Evolutionary conservation across 2,329 filamentous ascomycete genomes (phyloP).

Genomic region (Apiospora pterosperma): DNA sequence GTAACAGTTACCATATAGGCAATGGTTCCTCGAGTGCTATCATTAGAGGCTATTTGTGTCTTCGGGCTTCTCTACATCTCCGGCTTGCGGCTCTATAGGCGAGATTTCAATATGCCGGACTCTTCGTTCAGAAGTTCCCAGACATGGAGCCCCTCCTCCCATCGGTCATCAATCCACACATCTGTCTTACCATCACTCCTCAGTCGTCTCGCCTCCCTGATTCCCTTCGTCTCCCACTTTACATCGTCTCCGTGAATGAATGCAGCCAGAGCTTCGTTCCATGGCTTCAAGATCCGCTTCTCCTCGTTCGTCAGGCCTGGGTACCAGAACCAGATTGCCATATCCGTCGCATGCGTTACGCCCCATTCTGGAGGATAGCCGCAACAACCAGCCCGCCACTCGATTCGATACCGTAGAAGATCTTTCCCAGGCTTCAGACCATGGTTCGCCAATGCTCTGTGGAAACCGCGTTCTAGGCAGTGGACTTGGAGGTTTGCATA

Average conservation of each 20-base stretch:
- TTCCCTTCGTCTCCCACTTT: conserved; percentile 4
- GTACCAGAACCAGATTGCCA: conserved; percentile 12
- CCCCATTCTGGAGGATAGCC: conserved; percentile 8
- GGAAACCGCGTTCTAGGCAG: conserved; percentile 9
- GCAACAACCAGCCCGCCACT: conserved; percentile 8
- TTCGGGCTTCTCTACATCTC: no score
- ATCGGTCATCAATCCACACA: conserved; percentile 1
- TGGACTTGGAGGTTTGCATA: conserved; percentile 11
- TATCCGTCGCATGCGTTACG: conserved; percentile 10
- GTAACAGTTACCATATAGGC: no score
- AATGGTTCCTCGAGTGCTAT: no score
- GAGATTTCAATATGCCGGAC: not conserved
- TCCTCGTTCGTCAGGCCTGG: conserved; percentile 8
- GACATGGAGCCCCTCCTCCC: conserved; percentile 11
- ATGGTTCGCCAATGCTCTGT: conserved; percentile 4
- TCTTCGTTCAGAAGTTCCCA: conserved; percentile 10
- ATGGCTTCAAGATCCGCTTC: conserved; percentile 3
- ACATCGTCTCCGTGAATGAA: conserved; percentile 7
- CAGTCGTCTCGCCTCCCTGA: conserved; percentile 3
- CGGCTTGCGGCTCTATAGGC: no score
- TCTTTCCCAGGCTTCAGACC: conserved; percentile 9
- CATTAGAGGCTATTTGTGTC: no score
- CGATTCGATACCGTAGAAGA: conserved; percentile 11
- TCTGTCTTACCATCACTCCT: conserved; percentile 9
- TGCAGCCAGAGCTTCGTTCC: conserved; percentile 9